A percentile compares a stretch with the other conserved stretches of the same genome.
These are phyloP conservation scores for Chaetomium sp. DNA, from an alignment of 2,329 filamentous ascomycete genomes.

Conservation along the genomic window DNA sequence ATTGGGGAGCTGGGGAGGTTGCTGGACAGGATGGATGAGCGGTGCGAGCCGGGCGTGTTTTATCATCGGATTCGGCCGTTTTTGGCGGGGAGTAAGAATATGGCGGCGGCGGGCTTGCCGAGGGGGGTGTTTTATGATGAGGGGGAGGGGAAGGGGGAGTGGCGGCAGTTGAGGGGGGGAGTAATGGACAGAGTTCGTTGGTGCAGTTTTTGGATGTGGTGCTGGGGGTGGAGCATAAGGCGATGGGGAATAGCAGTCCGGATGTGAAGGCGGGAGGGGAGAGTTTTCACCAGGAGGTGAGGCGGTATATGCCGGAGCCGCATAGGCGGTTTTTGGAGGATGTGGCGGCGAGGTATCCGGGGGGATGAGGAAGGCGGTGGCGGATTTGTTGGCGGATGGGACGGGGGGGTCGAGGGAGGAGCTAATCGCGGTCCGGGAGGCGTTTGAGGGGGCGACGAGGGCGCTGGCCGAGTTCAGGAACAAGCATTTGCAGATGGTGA, in stretches of 20 bases:
- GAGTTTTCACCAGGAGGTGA: constrained; percentile 67
- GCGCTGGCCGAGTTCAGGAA: constrained; percentile 77
- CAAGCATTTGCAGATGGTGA: constrained; percentile 87
- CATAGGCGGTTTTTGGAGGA: constrained; percentile 78
- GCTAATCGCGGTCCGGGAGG: constrained; percentile 47
- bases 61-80: constrained; percentile 88
- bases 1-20: constrained; percentile 69
- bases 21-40: constrained; percentile 83
- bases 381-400: constrained; percentile 45
- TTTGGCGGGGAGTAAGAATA: constrained; percentile 89
- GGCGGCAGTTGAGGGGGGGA: constrained; percentile 81
- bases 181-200: constrained; percentile 88
- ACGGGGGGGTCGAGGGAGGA: constrained; percentile 45
- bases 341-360: constrained; percentile 59
- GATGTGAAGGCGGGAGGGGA: constrained; percentile 26
- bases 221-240: constrained; percentile 75
- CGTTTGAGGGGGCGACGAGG: constrained; percentile 72
- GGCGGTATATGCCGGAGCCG: constrained; percentile 85
- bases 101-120: constrained; percentile 80
- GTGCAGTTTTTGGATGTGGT: constrained; percentile 93
- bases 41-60: constrained; percentile 83
- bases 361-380: constrained; percentile 56
- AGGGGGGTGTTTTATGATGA: constrained; percentile 84
- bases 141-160: constrained; percentile 65
- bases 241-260: constrained; percentile 42